phyloP scores from a whole-genome alignment of 2,329 filamentous ascomycete genomes.

The Scytalidium sp. region DNA sequence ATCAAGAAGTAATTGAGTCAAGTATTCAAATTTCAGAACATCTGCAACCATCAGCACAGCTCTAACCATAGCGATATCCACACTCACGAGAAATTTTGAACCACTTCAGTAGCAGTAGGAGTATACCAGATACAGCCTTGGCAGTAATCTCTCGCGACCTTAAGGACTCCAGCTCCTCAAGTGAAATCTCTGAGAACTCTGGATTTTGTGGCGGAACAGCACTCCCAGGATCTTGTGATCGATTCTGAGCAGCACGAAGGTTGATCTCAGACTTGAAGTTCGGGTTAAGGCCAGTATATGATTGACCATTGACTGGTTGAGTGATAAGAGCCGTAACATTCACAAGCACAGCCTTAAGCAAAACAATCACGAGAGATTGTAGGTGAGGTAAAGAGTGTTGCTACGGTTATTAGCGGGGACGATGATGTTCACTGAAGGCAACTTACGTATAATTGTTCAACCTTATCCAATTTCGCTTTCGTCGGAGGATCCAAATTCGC shows the following conservation, averaged over 20 bases:
- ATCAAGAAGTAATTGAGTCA: constrained; percentile 89
- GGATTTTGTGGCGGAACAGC: constrained; percentile 20
- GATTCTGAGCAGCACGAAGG: constrained; percentile 21
- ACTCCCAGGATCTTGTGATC: constrained; percentile 24
- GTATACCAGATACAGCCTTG: constrained; percentile 86
- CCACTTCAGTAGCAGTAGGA: constrained; percentile 92
- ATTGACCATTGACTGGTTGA: constrained; percentile 37
- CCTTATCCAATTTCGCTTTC: constrained; percentile 63
- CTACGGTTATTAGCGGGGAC: constrained; percentile 42
- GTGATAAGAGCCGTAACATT: constrained; percentile 86
- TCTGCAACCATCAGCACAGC: constrained; percentile 49
- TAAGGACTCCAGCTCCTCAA: constrained; percentile 79
- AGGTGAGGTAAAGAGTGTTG: constrained; percentile 75
- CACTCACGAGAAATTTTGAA: constrained; percentile 85
- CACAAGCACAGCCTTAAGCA: constrained; percentile 82
- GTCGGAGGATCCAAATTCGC: constrained; percentile 49
- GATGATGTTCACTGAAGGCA: background rate
- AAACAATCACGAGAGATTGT: constrained; percentile 88
- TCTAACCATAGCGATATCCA: background rate
- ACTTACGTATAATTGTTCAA: constrained; percentile 85
- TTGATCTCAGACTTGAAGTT: constrained; percentile 23
- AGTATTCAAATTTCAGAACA: constrained; percentile 91
- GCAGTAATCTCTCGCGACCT: constrained; percentile 82
- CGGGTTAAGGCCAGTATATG: constrained; percentile 16
- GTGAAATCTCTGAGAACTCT: constrained; percentile 42